Conservation (phyloP, 345 rosid species). For the Sisymbrium altissimum region DNA sequence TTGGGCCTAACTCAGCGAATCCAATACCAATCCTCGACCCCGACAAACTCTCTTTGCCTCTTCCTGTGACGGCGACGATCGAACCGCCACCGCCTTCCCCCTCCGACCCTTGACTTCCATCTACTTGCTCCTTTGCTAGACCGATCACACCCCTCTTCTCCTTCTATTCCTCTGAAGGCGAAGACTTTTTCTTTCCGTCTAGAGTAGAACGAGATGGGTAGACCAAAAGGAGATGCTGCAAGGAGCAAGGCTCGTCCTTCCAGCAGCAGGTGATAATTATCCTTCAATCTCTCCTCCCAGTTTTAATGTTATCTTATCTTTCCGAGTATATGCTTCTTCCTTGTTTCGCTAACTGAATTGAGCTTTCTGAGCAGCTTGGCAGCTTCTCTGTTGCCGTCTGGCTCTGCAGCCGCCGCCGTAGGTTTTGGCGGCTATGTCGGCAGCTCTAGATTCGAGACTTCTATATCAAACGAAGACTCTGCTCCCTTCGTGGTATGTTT, state of each 20-base stretch:
- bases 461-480: conserved; percentile 49
- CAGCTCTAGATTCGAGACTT: conserved; percentile 65
- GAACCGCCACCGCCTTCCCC: conserved; percentile 16
- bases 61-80: conserved; percentile 25
- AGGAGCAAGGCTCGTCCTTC: conserved; percentile 90
- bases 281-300: background rate
- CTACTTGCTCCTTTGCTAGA: background rate
- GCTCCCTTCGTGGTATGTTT: conserved; percentile 41
- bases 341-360: conserved; percentile 3
- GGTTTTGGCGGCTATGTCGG: conserved; percentile 95
- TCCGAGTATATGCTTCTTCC: background rate
- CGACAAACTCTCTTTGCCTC: background rate
- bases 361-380: conserved; percentile 50
- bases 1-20: conserved; percentile 11
- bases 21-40: background rate
- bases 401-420: conserved; percentile 51
- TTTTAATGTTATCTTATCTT: background rate
- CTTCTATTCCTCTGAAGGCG: background rate
- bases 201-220: conserved; percentile 51
- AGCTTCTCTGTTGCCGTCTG: conserved; percentile 68
- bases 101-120: conserved; percentile 11
- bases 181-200: background rate
- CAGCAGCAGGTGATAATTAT: conserved; percentile 73
- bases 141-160: conserved; percentile 11
- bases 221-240: conserved; percentile 72